Evolutionary conservation across 495 filamentous ascomycete species (phyloP).

Genomic region (Penicillium coffeae): DNA sequence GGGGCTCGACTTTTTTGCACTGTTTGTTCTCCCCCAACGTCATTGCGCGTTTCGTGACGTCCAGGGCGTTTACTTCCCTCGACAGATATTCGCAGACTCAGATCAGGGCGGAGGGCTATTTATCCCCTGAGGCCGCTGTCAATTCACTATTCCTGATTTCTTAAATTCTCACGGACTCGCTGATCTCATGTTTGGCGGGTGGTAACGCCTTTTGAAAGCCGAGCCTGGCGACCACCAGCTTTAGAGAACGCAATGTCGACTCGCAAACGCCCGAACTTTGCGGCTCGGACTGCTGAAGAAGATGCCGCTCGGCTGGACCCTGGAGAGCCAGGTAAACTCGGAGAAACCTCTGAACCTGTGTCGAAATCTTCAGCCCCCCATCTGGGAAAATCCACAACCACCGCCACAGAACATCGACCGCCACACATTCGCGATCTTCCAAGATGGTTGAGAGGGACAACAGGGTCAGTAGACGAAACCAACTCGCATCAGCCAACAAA

Average conservation of each 20-base stretch:
- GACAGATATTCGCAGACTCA: no score
- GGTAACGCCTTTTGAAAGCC: constrained; percentile 18
- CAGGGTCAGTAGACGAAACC: neutral
- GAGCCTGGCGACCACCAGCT: constrained; percentile 3
- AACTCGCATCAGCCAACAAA: neutral
- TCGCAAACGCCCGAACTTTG: constrained; percentile 48
- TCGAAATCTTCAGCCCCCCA: constrained; percentile 22
- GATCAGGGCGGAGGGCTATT: neutral
- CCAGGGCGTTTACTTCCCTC: constrained; percentile 5
- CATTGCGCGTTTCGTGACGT: constrained; percentile 7
- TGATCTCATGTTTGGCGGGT: neutral
- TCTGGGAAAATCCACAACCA: constrained; percentile 14
- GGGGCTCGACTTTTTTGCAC: constrained; percentile 23
- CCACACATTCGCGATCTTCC: constrained; percentile 22
- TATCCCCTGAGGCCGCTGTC: no score
- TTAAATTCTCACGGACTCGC: no score
- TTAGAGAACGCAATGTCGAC: constrained; percentile 23
- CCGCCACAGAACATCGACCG: constrained; percentile 1
- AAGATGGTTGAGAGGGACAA: constrained; percentile 24
- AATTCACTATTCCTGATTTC: no score
- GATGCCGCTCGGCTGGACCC: constrained; percentile 49
- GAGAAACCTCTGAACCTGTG: neutral
- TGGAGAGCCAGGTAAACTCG: constrained; percentile 19
- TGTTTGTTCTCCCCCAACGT: constrained; percentile 31
- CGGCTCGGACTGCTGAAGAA: constrained; percentile 52